Evolutionary conservation across 108 stramenopile species (phyloP).

Genomic region (Cyclostephanos tholiformis): DNA sequence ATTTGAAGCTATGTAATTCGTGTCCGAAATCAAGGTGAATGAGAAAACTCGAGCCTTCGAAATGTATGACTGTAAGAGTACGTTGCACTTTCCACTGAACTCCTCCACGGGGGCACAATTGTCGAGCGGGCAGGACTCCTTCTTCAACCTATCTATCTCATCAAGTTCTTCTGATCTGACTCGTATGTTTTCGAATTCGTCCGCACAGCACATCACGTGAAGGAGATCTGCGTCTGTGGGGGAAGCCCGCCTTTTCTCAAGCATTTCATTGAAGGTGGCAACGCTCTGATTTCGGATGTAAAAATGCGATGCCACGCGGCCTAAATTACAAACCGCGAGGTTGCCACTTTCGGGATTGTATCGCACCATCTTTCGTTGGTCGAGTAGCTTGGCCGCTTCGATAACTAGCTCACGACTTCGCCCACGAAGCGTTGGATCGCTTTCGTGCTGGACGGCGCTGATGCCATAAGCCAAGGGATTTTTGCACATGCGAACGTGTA

Average conservation of each 20-base stretch:
- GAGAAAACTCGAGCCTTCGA: slow-evolving; percentile 66
- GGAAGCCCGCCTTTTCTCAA: slow-evolving; percentile 47
- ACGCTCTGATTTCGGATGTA: slow-evolving; percentile 97
- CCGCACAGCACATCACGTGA: slow-evolving; percentile 87
- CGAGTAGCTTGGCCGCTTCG: slow-evolving; percentile 84
- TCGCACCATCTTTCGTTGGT: slow-evolving; percentile 87
- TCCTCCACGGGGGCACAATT: slow-evolving; percentile 67
- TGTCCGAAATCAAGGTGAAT: slow-evolving; percentile 97
- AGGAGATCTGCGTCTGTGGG: slow-evolving; percentile 85
- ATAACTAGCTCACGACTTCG: slow-evolving; percentile 73
- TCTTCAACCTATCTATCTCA: slow-evolving; percentile 75
- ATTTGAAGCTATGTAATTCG: slow-evolving; percentile 96
- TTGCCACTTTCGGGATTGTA: slow-evolving; percentile 87
- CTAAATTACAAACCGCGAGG: slow-evolving; percentile 90
- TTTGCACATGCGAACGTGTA: slow-evolving; percentile 93
- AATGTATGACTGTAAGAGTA: slow-evolving; percentile 93
- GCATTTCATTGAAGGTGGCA: slow-evolving; percentile 89
- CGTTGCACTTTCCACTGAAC: slow-evolving; percentile 87
- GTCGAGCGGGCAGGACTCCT: slow-evolving; percentile 62
- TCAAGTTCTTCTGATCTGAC: slow-evolving; percentile 94
- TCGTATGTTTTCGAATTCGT: slow-evolving; percentile 95
- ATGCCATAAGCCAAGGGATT: slow-evolving; percentile 97
- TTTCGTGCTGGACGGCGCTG: slow-evolving; percentile 64
- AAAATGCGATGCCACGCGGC: slow-evolving; percentile 97
- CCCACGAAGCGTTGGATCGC: slow-evolving; percentile 71